Base-by-base conservation (phyloP, 148 eudicot genomes). In the Vaccinium myrtillus region DNA sequence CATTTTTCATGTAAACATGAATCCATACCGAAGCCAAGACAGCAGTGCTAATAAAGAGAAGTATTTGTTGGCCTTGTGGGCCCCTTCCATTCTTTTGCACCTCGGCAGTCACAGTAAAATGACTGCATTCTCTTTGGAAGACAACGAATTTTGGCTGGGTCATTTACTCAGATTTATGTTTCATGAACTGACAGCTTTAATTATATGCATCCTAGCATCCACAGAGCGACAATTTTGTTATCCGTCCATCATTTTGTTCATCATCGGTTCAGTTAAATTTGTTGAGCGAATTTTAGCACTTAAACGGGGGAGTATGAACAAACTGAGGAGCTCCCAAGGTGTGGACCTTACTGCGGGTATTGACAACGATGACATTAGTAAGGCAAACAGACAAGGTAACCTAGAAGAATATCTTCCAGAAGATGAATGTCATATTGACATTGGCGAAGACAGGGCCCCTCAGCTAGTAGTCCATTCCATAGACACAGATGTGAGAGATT, bases 61-160 rank as follows among this genome's bases (percentile, higher is more conserved):
- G 59, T 78, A 48, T 27, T 49, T 78, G 59, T 49, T 54, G 27
- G 46, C 80, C 80, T 18, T 78, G 0, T 78, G 80, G 80, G 56
- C 80, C 18, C 80, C 80, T 46, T n/a, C 50, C 59, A 49, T 78
- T 51, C 80, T 78, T 53, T 27, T 78, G 55, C 80, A 78, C 80
- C 80, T 78, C 11, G 80, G 56, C 25, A 7, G 56, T n/a, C 80
- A 78, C 43, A 78, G 56, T 78, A 78, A 48, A 19, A 50, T 78
- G 56, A 50, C 80, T 0, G 30, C 58, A 7, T 78, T 50, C 56
- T 78, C 80, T 49, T 78, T 78, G 30, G 80, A 0, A 0, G 80
- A 78, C 80, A 14, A 78, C 6, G 80, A 78, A 30, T 78, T 48
- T 30, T 50, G 80, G 80, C 80, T 78, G 1, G 1, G 27, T n/a